Base-by-base conservation (phyloP, 345 rosid species). In the Nasturtium officinale region DNA sequence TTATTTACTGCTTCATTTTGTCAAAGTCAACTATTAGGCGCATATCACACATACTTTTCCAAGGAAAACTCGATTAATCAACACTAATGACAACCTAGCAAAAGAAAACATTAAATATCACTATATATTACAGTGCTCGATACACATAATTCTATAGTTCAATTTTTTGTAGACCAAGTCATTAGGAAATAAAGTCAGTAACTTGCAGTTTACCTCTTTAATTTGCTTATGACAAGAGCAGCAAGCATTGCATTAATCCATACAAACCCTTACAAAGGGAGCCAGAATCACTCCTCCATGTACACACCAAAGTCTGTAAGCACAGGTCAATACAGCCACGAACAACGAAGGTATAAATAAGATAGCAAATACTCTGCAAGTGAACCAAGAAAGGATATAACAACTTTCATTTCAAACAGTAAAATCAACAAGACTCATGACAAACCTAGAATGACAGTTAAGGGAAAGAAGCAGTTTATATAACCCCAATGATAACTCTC, bases 321-420 rank as follows among this genome's bases (percentile, higher is more conserved):
- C 58, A 69, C 53, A 17, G 17, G 45, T 61, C 42, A 61, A 63
- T 45, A 18, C 26, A 73, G 53, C 33, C 58, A 66, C 46, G 9
- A 50, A 50, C 54, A 66, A 17, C 9, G 30, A 66, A 37, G 17
- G 51, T 65, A 25, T 45, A 25, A 43, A 33, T 9, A 35, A 3
- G 53, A 48, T 47, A 13, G 25, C 9, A 38, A 58, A 52, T 18
- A 10, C 7, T 40, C 12, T 32, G 28, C 4, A 23, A 53, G 9
- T 6, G 16, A 52, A 33, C 67, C 18, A 57, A 3, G 3, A 40
- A 45, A 53, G 35, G 37, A 51, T 21, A 7, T 50, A 7, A 38
- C 21, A 0, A 13, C 45, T 58, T 75, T 53, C 70, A 68, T 68
- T 61, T 4, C 69, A 75, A 32, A 6, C 0, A 7, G 28, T 30